These are phyloP conservation scores for Chlamydomonas incerta DNA, from an alignment of 139 green algal species.

Conservation along the genomic window DNA sequence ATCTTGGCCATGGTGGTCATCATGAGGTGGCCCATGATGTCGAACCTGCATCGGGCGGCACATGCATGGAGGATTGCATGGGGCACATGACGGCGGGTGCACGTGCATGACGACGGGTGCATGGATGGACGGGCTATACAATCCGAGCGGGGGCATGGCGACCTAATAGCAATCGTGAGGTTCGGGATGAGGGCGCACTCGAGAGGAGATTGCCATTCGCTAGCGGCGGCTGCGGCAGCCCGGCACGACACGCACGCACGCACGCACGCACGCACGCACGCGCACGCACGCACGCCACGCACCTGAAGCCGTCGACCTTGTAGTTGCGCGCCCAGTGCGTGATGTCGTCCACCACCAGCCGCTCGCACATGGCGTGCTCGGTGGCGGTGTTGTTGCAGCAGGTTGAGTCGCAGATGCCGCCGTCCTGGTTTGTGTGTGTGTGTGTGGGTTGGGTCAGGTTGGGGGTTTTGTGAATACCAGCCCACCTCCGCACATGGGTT, in stretches of 20 bases:
- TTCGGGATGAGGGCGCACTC: too few species aligned
- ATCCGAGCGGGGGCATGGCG: too few species aligned
- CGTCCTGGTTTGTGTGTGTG: conserved; percentile 36
- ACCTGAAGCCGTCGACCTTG: conserved; percentile 71
- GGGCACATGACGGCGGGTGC: not conserved
- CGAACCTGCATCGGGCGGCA: conserved; percentile 69
- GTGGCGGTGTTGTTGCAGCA: conserved; percentile 93
- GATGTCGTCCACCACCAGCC: conserved; percentile 88
- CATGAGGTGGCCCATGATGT: conserved; percentile 94
- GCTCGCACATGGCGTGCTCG: conserved; percentile 91
- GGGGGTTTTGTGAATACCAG: too few species aligned
- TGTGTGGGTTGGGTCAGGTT: too few species aligned
- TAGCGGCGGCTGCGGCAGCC: too few species aligned
- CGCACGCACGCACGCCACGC: not conserved
- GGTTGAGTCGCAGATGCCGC: conserved; percentile 76
- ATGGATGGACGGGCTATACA: too few species aligned
- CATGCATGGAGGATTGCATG: not conserved
- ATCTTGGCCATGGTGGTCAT: conserved; percentile 78
- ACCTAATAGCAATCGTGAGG: too few species aligned
- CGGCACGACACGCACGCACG: not conserved
- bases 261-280: too few species aligned
- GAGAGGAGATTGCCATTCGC: too few species aligned
- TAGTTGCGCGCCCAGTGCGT: conserved; percentile 89
- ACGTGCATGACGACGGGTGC: not conserved
- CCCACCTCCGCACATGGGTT: too few species aligned